Evolutionary conservation across 2,329 filamentous ascomycete species (phyloP).

Genomic region (Fusarium scirpi): DNA sequence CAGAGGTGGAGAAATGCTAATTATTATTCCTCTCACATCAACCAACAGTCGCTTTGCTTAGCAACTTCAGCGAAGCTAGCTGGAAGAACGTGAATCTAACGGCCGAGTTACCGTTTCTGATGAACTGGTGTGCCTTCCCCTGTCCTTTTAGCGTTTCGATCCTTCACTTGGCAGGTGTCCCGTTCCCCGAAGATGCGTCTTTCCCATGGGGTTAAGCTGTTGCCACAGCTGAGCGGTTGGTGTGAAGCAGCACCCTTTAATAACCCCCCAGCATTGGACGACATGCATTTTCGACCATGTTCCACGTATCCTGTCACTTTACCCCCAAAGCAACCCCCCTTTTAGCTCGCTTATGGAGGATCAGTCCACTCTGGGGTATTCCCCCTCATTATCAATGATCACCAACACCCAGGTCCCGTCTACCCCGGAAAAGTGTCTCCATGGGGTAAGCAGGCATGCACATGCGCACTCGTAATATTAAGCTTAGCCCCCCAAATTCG

Average conservation of each 20-base stretch:
- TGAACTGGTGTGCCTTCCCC: constrained; percentile 7
- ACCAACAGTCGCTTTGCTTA: background rate
- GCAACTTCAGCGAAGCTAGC: background rate
- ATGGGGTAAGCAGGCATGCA: constrained; percentile 13
- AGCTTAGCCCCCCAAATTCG: constrained; percentile 16
- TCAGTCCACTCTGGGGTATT: constrained; percentile 32
- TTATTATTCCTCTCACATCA: background rate
- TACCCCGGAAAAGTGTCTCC: constrained; percentile 29
- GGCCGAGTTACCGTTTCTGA: constrained; percentile 3
- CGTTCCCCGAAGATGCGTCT: background rate
- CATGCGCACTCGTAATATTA: background rate
- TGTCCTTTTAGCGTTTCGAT: constrained; percentile 18
- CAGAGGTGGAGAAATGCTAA: background rate
- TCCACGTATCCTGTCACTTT: constrained; percentile 2
- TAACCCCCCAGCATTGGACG: background rate
- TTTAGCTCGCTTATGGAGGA: background rate
- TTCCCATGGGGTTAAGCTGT: background rate
- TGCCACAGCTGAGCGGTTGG: background rate
- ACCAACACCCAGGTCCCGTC: constrained; percentile 21
- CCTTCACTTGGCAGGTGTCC: constrained; percentile 6
- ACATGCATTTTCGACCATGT: background rate
- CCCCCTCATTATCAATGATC: constrained; percentile 17
- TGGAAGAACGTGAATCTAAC: background rate
- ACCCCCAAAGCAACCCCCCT: constrained; percentile 1
- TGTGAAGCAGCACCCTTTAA: background rate